phyloP scores from a whole-genome alignment of 2,329 filamentous ascomycete species.

The Raffaelea albimanens region DNA sequence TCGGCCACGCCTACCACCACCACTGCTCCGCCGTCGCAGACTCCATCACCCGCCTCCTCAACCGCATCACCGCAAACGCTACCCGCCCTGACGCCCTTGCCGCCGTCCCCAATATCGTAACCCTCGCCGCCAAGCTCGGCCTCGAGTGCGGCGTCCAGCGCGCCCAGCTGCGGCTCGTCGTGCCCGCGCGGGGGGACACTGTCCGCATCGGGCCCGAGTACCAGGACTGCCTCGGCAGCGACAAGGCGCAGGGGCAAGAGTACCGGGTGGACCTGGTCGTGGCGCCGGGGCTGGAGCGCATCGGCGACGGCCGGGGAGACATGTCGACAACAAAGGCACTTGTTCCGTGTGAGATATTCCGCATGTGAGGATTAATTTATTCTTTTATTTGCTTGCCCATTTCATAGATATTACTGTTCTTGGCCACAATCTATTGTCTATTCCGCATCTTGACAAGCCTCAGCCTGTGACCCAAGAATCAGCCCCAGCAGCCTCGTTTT shows the following conservation, averaged over 20 bases:
- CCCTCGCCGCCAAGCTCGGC: constrained; percentile 8
- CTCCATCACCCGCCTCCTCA: constrained; percentile 4
- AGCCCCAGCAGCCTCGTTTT: no score
- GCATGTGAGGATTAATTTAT: background rate
- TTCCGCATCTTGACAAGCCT: no score
- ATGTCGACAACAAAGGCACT: constrained; percentile 3
- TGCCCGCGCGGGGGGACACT: background rate
- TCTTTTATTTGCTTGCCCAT: no score
- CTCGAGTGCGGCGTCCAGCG: constrained; percentile 13
- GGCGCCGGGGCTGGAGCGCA: constrained; percentile 7
- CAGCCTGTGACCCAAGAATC: no score
- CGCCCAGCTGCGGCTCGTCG: constrained; percentile 4
- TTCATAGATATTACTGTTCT: no score
- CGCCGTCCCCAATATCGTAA: constrained; percentile 4
- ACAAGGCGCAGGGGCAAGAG: background rate
- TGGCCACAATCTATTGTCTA: no score
- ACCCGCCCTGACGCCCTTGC: constrained; percentile 3
- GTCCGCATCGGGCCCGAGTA: constrained; percentile 9
- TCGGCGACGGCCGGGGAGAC: constrained; percentile 10
- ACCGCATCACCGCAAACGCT: constrained; percentile 5
- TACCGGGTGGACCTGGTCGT: constrained; percentile 9
- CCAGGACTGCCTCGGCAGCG: constrained; percentile 5
- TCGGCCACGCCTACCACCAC: background rate
- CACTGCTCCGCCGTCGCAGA: constrained; percentile 4
- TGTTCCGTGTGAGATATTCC: constrained; percentile 10